phyloP scores from a whole-genome alignment of 2,329 filamentous ascomycete genomes.

The Fusarium stilboides region DNA sequence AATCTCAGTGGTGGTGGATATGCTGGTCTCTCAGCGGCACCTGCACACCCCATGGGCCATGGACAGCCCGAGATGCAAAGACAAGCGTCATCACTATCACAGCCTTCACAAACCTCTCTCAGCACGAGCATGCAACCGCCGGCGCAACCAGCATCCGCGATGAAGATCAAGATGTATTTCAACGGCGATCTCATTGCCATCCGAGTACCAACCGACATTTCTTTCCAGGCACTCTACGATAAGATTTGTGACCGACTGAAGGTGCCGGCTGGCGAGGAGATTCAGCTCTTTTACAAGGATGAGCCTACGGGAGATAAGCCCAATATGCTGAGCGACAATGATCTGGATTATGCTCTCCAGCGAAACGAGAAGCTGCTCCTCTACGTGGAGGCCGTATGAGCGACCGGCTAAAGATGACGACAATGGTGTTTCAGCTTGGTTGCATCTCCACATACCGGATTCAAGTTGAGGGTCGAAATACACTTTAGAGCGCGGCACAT shows the following conservation, averaged over 20 bases:
- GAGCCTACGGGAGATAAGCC: conserved; percentile 83
- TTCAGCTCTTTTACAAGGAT: conserved; percentile 89
- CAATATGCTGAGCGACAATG: conserved; percentile 82
- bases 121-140: conserved; percentile 59
- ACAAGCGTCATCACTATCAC: conserved; percentile 48
- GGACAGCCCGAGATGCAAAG: conserved; percentile 42
- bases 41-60: conserved; percentile 58
- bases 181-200: conserved; percentile 94
- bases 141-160: conserved; percentile 64
- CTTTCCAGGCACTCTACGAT: conserved; percentile 82
- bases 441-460: conserved; percentile 29
- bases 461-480: conserved; percentile 25
- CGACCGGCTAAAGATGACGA: conserved; percentile 22
- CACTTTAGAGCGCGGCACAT: conserved; percentile 20
- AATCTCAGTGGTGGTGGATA: conserved; percentile 73
- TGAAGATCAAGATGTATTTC: conserved; percentile 97
- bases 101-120: conserved; percentile 67
- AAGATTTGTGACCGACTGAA: conserved; percentile 90
- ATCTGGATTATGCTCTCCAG: conserved; percentile 84
- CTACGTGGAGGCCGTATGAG: conserved; percentile 72
- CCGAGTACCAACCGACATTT: conserved; percentile 85
- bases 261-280: conserved; percentile 76
- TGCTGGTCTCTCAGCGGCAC: conserved; percentile 67
- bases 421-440: conserved; percentile 43
- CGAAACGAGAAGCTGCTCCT: conserved; percentile 91